phyloP scores from a whole-genome alignment of 352 stramenopile species.

The Globisporangium cederbergense region DNA sequence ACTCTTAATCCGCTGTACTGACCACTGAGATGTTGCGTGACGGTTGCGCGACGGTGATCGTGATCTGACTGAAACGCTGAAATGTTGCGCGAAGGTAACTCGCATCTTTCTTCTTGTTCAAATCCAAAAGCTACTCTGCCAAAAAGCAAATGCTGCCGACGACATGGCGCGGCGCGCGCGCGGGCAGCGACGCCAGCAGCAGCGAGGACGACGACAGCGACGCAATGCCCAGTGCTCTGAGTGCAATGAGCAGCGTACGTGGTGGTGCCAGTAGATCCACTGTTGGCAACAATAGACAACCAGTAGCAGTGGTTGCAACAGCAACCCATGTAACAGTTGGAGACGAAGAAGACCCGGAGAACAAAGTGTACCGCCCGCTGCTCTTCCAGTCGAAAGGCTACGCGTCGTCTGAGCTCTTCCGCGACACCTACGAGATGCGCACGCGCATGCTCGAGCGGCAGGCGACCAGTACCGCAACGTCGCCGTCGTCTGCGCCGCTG shows the following conservation, averaged over 20 bases:
- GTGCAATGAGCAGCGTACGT: not conserved
- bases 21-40: not conserved
- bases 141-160: constrained; percentile 2
- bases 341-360: constrained; percentile 28
- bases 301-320: not conserved
- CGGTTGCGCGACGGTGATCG: no score
- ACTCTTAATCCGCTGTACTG: not conserved
- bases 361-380: constrained; percentile 70
- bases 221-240: not conserved
- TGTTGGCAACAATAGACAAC: not conserved
- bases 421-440: constrained; percentile 79
- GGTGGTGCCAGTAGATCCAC: not conserved
- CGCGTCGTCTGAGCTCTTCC: constrained; percentile 76
- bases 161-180: constrained; percentile 2
- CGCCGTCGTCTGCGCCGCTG: constrained; percentile 25
- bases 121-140: not conserved
- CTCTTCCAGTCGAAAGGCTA: constrained; percentile 81
- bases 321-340: not conserved
- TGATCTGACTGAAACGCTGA: not conserved
- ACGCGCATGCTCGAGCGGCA: constrained; percentile 35
- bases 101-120: constrained; percentile 4
- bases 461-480: constrained; percentile 7
- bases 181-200: not conserved
- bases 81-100: not conserved
- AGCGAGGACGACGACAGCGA: constrained; percentile 2